Evolutionary conservation across 176 grass and related monocot genomes (phyloP).

Genomic region (Musa beccarii): DNA sequence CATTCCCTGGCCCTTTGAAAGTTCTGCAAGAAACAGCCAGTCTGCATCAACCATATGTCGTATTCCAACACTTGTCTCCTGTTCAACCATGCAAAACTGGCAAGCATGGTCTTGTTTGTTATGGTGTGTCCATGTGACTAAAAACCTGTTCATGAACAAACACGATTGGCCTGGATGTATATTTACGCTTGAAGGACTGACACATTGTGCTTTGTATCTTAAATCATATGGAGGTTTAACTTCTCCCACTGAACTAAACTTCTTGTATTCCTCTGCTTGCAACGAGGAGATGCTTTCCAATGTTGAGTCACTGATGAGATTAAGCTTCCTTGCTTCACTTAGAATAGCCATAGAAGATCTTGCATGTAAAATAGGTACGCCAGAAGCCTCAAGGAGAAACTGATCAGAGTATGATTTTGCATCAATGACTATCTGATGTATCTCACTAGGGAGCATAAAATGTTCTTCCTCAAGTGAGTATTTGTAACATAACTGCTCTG

Average conservation of each 20-base stretch:
- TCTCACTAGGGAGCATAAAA: constrained; percentile 29
- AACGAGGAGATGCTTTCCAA: constrained; percentile 48
- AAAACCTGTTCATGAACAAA: constrained; percentile 70
- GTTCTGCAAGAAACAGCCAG: constrained; percentile 72
- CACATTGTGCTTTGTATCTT: constrained; percentile 17
- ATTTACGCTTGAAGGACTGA: constrained; percentile 21
- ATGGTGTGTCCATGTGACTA: constrained; percentile 51
- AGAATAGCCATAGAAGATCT: constrained; percentile 63
- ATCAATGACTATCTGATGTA: constrained; percentile 45
- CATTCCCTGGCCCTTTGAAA: constrained; percentile 30
- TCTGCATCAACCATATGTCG: constrained; percentile 70
- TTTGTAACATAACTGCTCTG: constrained; percentile 29
- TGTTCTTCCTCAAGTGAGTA: constrained; percentile 44
- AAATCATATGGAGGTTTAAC: constrained; percentile 18
- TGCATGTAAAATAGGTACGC: constrained; percentile 38
- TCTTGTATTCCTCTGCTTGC: constrained; percentile 48
- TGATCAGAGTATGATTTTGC: constrained; percentile 32
- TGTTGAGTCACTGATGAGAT: constrained; percentile 48
- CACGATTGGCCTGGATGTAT: constrained; percentile 58
- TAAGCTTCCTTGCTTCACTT: constrained; percentile 63
- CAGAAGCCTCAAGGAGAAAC: constrained; percentile 25
- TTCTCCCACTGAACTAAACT: constrained; percentile 39
- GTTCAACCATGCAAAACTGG: constrained; percentile 37
- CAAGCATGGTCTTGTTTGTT: constrained; percentile 29
- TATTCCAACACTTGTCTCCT: constrained; percentile 33